Conservation (phyloP, 108 stramenopile genomes). For the Skeletonema marinoi region DNA sequence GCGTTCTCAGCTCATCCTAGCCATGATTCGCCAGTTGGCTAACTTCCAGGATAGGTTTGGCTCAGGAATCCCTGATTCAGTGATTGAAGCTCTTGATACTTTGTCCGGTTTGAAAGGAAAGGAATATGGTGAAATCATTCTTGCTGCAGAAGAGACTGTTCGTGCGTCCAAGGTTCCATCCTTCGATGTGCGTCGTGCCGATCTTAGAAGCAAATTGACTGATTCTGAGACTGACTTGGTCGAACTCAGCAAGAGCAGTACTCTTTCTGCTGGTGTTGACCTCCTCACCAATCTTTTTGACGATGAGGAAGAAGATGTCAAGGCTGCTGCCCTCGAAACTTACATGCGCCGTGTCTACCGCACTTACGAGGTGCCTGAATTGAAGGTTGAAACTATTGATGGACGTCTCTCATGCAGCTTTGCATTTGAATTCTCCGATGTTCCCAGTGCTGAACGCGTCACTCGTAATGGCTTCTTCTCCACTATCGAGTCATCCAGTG, state of each 20-base stretch:
- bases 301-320: slow-evolving; percentile 74
- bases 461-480: slow-evolving; percentile 71
- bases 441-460: slow-evolving; percentile 64
- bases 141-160: slow-evolving; percentile 78
- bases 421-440: slow-evolving; percentile 89
- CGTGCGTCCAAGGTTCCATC: slow-evolving; percentile 79
- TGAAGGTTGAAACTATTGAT: slow-evolving; percentile 63
- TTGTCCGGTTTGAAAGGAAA: slow-evolving; percentile 73
- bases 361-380: slow-evolving; percentile 79
- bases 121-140: slow-evolving; percentile 87
- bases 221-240: slow-evolving; percentile 67
- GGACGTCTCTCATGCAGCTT: slow-evolving; percentile 83
- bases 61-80: slow-evolving; percentile 51
- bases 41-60: slow-evolving; percentile 75
- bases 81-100: slow-evolving; percentile 60
- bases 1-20: slow-evolving; percentile 59
- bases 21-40: slow-evolving; percentile 82
- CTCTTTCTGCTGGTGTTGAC: slow-evolving; percentile 93
- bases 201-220: slow-evolving; percentile 71
- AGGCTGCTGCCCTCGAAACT: slow-evolving; percentile 76
- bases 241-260: slow-evolving; percentile 67
- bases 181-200: slow-evolving; percentile 81
- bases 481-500: slow-evolving; percentile 56
- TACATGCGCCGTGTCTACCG: slow-evolving; percentile 97
- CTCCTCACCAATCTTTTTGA: slow-evolving; percentile 88